Conservation (phyloP, 805 yeast genomes). For the Pichia gijzeniarum region DNA sequence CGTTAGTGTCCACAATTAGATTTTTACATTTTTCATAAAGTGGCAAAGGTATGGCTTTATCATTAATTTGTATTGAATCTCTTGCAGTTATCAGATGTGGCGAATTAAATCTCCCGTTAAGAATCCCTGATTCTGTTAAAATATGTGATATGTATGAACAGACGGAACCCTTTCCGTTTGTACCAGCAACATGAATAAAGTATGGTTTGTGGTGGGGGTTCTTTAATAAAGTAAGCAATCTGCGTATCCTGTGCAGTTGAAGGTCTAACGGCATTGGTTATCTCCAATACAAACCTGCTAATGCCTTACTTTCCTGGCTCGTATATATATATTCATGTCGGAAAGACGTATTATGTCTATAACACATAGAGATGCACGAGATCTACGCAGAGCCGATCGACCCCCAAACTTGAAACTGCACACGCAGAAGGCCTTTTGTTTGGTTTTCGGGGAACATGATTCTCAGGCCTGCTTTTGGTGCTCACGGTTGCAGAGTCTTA, state of each 20-base stretch:
- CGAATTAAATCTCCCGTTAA: constrained; percentile 78
- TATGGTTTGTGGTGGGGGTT: constrained; percentile 51
- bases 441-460: no score
- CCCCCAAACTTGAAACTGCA: no score
- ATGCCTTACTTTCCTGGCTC: background rate
- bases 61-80: constrained; percentile 70
- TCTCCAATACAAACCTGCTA: background rate
- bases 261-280: constrained; percentile 47
- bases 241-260: constrained; percentile 46
- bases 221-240: constrained; percentile 46
- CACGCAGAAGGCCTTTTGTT: no score
- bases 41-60: constrained; percentile 42
- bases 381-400: no score
- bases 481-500: no score
- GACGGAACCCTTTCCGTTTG: constrained; percentile 95
- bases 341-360: no score
- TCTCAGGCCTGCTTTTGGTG: no score
- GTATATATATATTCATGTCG: no score
- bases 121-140: constrained; percentile 40
- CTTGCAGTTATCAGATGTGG: constrained; percentile 74
- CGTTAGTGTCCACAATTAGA: constrained; percentile 38
- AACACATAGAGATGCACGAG: no score
- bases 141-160: constrained; percentile 73
- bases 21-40: constrained; percentile 42
- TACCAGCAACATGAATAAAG: constrained; percentile 89